Evolutionary conservation across 306 rosid species (phyloP), one percentile per base, ranked within the genome.

Genomic region (Ziziphus jujuba): DNA sequence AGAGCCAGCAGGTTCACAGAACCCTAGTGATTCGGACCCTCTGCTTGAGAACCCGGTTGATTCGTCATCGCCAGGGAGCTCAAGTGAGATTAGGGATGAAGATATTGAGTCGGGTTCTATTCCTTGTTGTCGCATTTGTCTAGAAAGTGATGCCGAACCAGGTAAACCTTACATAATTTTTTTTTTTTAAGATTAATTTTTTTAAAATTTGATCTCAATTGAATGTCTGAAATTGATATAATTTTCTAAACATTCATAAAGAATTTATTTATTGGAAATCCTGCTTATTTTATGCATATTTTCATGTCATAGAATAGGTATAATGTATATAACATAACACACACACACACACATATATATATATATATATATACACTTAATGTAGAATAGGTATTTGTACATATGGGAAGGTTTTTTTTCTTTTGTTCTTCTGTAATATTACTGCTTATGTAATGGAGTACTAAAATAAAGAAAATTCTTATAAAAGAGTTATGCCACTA

Each of bases 121-220:
- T 53, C 88, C 99, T 23, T 85, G 91, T 40, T 95, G 99, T 77
- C 89, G 99, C 81, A 95, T 95, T 85, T 95, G 99, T 68, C 87
- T 95, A 12, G 99, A 95, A 61, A 88, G 87, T 71, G 99, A 95
- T 63, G 84, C 87, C 4, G 97, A 95, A 45, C 88, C 92, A 72
- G 99, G 99, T 90, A 47, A 72, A 9, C 57, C 11, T 48, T 59
- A 54, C 13, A 31, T 2, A 48, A 54, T 61, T 69, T 36, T 38
- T 9, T 51, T 16, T 63, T 1, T 20, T 34, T 44, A 24, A 4
- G 20, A 9, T 56, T 3, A 20, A 9, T 64, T 72, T 67, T 52
- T 2, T 49, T 38, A 4, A 16, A 20, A 48, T 50, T 61, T 9
- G 65, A 19, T 15, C 22, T 63, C 17, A 24, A 63, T 45, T 63